Base-by-base conservation (phyloP, 768 basidiomycete species). In the Grammothele lineata region DNA sequence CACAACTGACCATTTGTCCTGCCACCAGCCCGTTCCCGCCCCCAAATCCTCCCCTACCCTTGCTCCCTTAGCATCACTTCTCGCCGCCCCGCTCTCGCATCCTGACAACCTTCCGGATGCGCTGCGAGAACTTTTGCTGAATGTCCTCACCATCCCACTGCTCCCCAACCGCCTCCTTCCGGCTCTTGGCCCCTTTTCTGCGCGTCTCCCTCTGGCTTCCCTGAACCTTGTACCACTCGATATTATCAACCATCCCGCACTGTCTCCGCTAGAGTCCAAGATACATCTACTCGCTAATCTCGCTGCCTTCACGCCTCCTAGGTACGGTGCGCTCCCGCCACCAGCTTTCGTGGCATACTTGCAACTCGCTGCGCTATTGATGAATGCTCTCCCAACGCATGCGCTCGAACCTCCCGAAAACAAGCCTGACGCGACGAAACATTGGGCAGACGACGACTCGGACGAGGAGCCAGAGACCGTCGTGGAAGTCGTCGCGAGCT, bases 261-360 rank as follows among this genome's bases (percentile, higher is more conserved):
- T 52, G 21, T 38, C 41, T 1, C 22, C 36, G 12, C 22, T 43
- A 45, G 40, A 52, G 11, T 38, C 53, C 40, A 73, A 68, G 56
- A 61, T 83, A 36, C 78, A 92, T 57, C 73, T 93, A 4, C 57
- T 89, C 6, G 84, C 89, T 1, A 94, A 91, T 57, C 64, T 90
- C 11, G 64, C 78, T 43, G 72, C 79, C 22, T 84, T 93, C 60
- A 72, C 73, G 10, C 69, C 79, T 1, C 78, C 85, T 2, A 75
- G 83, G 35, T 85, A 90, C 59, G 53, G 72, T 9, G 62, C 63
- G 6, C 66, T 87, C 11, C 64, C 73, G 0, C 53, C 67, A 3
- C 48, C 68, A 0, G 69, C 80, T 3, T 60, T 88, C 14, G 63
- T 60, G 17, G 65, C 71, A 6, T 87, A 86, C 51, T 66, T 88